Evolutionary conservation across 2,329 filamentous ascomycete genomes (phyloP).

Genomic region (Hymenoscyphus infarciens): DNA sequence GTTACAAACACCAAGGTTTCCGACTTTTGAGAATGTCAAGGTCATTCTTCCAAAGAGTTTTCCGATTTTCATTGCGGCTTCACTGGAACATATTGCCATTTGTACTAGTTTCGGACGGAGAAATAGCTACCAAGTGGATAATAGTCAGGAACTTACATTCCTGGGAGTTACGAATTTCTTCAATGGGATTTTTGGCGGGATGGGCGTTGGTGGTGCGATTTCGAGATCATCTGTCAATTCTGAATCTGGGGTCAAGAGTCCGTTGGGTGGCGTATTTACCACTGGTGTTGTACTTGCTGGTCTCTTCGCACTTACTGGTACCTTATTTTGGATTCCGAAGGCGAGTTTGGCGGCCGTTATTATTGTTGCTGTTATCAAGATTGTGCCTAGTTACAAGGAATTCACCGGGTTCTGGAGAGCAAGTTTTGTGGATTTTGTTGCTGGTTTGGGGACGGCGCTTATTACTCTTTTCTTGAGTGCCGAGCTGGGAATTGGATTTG

Average conservation of each 20-base stretch:
- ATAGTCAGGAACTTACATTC: slow-evolving; percentile 63
- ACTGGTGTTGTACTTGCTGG: slow-evolving; percentile 60
- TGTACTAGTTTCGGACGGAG: slow-evolving; percentile 59
- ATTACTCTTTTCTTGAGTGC: slow-evolving; percentile 60
- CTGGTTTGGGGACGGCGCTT: slow-evolving; percentile 62
- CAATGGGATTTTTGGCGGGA: slow-evolving; percentile 61
- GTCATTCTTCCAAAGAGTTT: slow-evolving; percentile 53
- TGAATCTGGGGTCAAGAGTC: slow-evolving; percentile 58
- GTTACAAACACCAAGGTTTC: slow-evolving; percentile 50
- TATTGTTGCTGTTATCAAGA: slow-evolving; percentile 21
- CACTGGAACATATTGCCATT: slow-evolving; percentile 61
- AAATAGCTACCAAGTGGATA: slow-evolving; percentile 60
- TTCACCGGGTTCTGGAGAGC: slow-evolving; percentile 60
- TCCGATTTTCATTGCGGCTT: slow-evolving; percentile 47
- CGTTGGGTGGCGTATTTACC: slow-evolving; percentile 57
- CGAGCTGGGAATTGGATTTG: slow-evolving; percentile 46
- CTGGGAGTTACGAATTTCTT: slow-evolving; percentile 59
- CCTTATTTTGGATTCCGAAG: slow-evolving; percentile 65
- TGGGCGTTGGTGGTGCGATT: slow-evolving; percentile 63
- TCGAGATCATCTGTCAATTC: slow-evolving; percentile 66
- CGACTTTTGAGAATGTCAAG: slow-evolving; percentile 45
- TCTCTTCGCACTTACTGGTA: slow-evolving; percentile 59
- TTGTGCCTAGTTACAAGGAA: slow-evolving; percentile 14
- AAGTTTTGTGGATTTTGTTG: slow-evolving; percentile 60
- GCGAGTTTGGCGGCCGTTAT: slow-evolving; percentile 63